Evolutionary conservation across 352 stramenopile genomes (phyloP).

Genomic region (Elongisporangium undulatum): DNA sequence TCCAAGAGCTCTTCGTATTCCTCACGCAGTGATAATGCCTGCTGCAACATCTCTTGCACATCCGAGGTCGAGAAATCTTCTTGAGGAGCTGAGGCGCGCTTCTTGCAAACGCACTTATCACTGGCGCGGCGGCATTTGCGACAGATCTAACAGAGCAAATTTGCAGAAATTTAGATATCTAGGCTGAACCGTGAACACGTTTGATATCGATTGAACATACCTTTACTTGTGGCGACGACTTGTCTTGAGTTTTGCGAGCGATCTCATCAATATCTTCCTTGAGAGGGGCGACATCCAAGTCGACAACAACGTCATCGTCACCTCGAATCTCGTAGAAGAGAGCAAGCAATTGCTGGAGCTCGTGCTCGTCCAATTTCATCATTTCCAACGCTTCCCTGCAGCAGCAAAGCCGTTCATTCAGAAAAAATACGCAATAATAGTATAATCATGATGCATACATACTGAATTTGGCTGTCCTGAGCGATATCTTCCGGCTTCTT

Average conservation of each 20-base stretch:
- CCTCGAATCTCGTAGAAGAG: constrained; percentile 65
- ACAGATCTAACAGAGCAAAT: constrained; percentile 21
- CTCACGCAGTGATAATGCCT: constrained; percentile 61
- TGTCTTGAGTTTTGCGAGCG: constrained; percentile 1
- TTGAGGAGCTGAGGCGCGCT: constrained; percentile 12
- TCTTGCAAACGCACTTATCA: constrained; percentile 57
- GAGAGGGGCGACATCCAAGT: constrained; percentile 39
- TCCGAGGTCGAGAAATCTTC: constrained; percentile 48
- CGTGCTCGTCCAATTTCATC: constrained; percentile 57
- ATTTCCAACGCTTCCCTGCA: constrained; percentile 33
- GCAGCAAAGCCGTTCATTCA: constrained; percentile 1
- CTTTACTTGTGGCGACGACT: constrained; percentile 1
- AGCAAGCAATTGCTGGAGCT: constrained; percentile 59
- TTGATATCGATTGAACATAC: not conserved
- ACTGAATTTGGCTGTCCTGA: constrained; percentile 38
- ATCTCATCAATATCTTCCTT: constrained; percentile 4
- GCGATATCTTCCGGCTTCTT: constrained; percentile 32
- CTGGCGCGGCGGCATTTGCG: constrained; percentile 65
- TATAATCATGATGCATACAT: not conserved
- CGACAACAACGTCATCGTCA: constrained; percentile 53
- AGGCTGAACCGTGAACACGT: not conserved
- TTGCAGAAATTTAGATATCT: not conserved
- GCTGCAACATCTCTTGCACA: constrained; percentile 62
- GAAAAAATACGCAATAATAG: constrained; percentile 1
- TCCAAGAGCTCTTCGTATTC: constrained; percentile 71